Conservation (phyloP, 2,329 filamentous ascomycete genomes). For the Mycogone perniciosa region DNA sequence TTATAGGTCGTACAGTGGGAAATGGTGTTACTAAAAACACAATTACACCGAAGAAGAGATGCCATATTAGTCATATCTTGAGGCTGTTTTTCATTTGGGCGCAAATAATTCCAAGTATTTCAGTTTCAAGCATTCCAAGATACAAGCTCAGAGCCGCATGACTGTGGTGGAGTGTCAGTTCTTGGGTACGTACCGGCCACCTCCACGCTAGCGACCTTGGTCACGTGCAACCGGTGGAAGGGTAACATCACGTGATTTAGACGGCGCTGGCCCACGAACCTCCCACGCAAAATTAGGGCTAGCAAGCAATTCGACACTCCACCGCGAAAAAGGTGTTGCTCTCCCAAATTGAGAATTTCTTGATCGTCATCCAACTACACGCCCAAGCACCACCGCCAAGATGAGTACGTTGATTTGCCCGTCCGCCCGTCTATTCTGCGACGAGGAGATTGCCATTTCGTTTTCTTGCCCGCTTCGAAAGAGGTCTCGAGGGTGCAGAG, state of each 20-base stretch:
- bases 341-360: conserved; percentile 29
- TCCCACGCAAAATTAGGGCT: conserved; percentile 30
- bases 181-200: no score
- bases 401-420: conserved; percentile 44
- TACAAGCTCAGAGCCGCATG: no score
- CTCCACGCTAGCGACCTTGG: not conserved
- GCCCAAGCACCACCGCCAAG: conserved; percentile 43
- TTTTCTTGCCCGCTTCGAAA: conserved; percentile 6
- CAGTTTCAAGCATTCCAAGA: no score
- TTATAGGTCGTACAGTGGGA: no score
- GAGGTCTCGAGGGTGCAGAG: not conserved
- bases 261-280: conserved; percentile 18
- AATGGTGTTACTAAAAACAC: no score
- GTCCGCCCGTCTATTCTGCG: not conserved
- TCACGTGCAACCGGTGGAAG: conserved; percentile 12
- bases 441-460: conserved; percentile 9
- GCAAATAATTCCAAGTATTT: no score
- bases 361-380: conserved; percentile 34
- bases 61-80: no score
- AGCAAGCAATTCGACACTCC: conserved; percentile 28
- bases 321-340: conserved; percentile 28
- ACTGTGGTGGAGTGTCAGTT: no score
- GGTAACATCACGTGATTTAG: conserved; percentile 28
- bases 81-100: no score
- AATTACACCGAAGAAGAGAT: no score